Percentiles rank a stretch among this genome's conserved stretches.
phyloP scores from a whole-genome alignment of 441 rosid genomes.

The Viola pubescens region DNA sequence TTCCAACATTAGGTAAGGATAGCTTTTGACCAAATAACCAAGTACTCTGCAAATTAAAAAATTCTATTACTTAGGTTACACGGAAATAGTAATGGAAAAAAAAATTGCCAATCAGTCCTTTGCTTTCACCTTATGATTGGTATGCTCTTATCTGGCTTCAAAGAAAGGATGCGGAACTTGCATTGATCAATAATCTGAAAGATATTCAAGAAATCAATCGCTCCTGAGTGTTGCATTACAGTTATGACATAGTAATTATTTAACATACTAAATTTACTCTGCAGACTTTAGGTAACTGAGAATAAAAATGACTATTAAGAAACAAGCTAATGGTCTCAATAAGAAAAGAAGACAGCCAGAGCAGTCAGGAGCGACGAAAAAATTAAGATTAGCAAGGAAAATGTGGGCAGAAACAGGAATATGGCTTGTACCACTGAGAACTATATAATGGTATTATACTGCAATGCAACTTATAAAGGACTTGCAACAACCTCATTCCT shows the following conservation, averaged over 20 bases:
- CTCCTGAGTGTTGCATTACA: conserved; percentile 1
- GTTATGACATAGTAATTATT: not conserved
- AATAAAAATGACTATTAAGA: no score
- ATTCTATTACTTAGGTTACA: not conserved
- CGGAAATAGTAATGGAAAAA: not conserved
- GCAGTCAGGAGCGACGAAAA: no score
- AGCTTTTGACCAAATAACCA: conserved; percentile 38
- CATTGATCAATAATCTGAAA: conserved; percentile 75
- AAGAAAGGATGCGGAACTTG: conserved; percentile 65
- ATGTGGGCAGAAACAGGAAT: no score
- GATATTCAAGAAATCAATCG: conserved; percentile 7
- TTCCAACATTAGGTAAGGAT: conserved; percentile 57
- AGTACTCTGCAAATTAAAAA: conserved; percentile 42
- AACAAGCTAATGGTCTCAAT: no score
- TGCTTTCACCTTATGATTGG: conserved; percentile 48
- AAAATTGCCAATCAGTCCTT: conserved; percentile 4
- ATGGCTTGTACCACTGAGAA: no score
- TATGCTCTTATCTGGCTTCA: conserved; percentile 54
- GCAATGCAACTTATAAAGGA: not conserved
- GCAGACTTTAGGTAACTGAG: no score
- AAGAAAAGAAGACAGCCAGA: no score
- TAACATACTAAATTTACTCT: no score
- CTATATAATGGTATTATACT: no score
- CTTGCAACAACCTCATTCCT: conserved; percentile 58
- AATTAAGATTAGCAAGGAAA: no score